A percentile compares a stretch with the other conserved stretches of the same genome.
Conservation (phyloP, 2,329 filamentous ascomycete genomes). For the Davidsoniella neocaledoniae region DNA sequence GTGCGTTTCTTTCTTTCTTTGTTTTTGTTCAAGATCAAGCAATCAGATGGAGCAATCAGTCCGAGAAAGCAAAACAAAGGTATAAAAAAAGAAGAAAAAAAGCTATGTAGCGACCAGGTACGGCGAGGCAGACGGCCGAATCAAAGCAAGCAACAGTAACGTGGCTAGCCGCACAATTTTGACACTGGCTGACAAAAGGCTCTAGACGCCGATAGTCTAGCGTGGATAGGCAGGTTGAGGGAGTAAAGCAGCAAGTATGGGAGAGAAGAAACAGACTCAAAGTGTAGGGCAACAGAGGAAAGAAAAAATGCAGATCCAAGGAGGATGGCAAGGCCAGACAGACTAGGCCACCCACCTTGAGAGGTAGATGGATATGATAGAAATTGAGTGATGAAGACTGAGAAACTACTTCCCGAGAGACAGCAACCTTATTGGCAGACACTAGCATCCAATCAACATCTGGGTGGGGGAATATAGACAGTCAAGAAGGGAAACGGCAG, state of each 20-base stretch:
- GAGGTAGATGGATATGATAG: neutral
- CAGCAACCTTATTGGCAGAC: no score
- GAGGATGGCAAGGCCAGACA: constrained; percentile 1
- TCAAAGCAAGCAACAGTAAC: neutral
- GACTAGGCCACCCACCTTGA: neutral
- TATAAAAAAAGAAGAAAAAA: neutral
- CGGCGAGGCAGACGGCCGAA: neutral
- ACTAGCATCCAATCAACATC: no score
- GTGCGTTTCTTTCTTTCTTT: neutral
- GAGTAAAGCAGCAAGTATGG: neutral
- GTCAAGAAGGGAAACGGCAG: no score
- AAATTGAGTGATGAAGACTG: neutral
- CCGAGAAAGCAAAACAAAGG: neutral
- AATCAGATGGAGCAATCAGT: neutral
- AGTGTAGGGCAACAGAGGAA: neutral
- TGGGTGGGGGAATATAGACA: no score
- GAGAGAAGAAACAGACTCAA: neutral
- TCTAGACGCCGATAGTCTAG: no score
- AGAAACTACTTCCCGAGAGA: neutral
- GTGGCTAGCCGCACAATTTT: no score
- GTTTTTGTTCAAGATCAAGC: no score
- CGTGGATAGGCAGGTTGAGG: no score
- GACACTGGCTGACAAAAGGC: no score
- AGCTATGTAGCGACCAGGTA: neutral
- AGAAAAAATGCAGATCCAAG: constrained; percentile 1